These are phyloP conservation scores for Fusarium paranaense DNA, from an alignment of 2,329 filamentous ascomycete genomes.

Conservation along the genomic window DNA sequence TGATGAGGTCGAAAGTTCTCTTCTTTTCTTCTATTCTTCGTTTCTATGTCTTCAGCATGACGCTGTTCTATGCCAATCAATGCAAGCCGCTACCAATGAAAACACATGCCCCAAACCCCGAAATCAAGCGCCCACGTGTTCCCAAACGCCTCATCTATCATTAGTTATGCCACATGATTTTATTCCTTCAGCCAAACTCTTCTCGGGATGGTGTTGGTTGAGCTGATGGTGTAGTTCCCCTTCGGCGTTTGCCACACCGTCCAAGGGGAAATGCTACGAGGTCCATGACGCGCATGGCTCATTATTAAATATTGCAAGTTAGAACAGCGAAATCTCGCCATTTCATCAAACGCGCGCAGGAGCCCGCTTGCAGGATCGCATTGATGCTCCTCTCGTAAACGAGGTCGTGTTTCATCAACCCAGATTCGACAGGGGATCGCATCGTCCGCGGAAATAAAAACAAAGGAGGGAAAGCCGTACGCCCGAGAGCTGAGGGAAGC, in stretches of 20 bases:
- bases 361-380: not conserved
- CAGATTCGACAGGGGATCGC: not conserved
- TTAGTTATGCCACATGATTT: constrained; percentile 2
- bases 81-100: not conserved
- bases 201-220: not conserved
- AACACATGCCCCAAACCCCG: not conserved
- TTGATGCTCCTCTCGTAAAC: not conserved
- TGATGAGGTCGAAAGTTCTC: not conserved
- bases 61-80: not conserved
- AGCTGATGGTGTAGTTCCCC: not conserved
- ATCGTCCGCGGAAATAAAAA: constrained; percentile 10
- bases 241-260: not conserved
- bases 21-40: not conserved
- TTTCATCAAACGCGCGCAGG: not conserved
- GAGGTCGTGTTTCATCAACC: constrained; percentile 12
- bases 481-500: not conserved
- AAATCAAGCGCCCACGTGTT: constrained; percentile 4
- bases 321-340: not conserved
- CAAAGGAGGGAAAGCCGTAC: not conserved
- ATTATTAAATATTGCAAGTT: not conserved
- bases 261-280: constrained; percentile 2
- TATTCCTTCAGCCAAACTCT: not conserved
- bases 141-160: constrained; percentile 8
- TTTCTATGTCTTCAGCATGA: not conserved
- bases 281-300: constrained; percentile 8